Conservation (phyloP, 352 stramenopile species). For the Globisporangium yorkense region DNA sequence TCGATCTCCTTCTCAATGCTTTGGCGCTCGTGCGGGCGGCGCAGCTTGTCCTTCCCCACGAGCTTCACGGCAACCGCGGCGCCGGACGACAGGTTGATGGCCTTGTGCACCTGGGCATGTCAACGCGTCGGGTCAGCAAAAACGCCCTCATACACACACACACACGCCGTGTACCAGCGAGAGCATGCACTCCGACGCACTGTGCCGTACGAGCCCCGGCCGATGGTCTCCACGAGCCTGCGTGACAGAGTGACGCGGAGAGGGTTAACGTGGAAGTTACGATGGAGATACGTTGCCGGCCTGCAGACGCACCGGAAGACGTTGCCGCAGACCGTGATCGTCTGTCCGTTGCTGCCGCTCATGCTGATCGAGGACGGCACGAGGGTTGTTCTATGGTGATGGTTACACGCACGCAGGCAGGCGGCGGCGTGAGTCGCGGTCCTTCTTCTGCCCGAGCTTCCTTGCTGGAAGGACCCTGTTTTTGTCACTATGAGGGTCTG, state of each 20-base stretch:
- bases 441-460: too few relatives aligned
- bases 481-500: too few relatives aligned
- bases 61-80: conserved; percentile 78
- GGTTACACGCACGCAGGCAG: too few relatives aligned
- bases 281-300: background rate
- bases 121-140: background rate
- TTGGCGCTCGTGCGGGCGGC: conserved; percentile 60
- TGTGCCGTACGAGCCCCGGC: conserved; percentile 75
- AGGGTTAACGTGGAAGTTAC: background rate
- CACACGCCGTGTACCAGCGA: background rate
- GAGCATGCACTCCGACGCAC: conserved; percentile 19
- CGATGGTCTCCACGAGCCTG: conserved; percentile 77
- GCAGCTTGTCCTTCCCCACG: conserved; percentile 72
- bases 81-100: conserved; percentile 71
- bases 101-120: conserved; percentile 62
- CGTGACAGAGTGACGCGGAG: background rate
- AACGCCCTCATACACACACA: background rate
- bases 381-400: too few relatives aligned
- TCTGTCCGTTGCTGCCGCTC: conserved; percentile 59
- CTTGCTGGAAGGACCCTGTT: too few relatives aligned
- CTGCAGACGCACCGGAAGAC: conserved; percentile 53
- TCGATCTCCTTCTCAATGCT: conserved; percentile 86
- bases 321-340: conserved; percentile 76
- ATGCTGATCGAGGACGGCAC: conserved; percentile 14
- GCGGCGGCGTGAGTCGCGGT: too few relatives aligned